A percentile compares a stretch with the other conserved stretches of the same genome.
Evolutionary conservation across 2,329 filamentous ascomycete genomes (phyloP).

Genomic region (Pseudofabraea citricarpa): DNA sequence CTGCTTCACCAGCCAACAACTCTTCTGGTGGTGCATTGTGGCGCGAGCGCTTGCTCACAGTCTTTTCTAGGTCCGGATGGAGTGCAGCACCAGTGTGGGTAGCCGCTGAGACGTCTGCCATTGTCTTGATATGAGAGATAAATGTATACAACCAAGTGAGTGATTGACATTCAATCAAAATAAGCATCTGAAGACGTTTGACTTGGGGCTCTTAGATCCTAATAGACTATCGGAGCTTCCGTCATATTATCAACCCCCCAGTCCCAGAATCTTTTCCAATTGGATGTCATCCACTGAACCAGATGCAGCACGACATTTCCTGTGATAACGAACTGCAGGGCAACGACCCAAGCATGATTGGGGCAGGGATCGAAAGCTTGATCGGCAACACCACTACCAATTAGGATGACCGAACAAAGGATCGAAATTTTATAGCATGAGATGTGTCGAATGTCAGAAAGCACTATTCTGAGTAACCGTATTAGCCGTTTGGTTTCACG

Average conservation of each 20-base stretch:
- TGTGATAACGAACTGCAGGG: conserved; percentile 15
- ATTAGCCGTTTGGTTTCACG: too few relatives aligned
- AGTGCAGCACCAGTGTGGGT: background rate
- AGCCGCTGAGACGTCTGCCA: conserved; percentile 4
- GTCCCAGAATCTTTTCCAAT: background rate
- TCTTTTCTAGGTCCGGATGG: conserved; percentile 19
- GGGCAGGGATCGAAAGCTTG: too few relatives aligned
- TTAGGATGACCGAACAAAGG: too few relatives aligned
- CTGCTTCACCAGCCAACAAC: conserved; percentile 22
- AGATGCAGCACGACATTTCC: conserved; percentile 3
- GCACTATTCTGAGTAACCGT: too few relatives aligned
- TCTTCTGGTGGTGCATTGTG: conserved; percentile 13
- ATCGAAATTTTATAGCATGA: too few relatives aligned
- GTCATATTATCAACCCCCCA: conserved; percentile 7
- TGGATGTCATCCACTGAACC: conserved; percentile 3
- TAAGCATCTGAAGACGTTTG: too few relatives aligned
- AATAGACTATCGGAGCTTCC: conserved; percentile 5
- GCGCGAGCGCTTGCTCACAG: conserved; percentile 11
- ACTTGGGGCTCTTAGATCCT: too few relatives aligned
- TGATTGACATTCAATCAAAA: too few relatives aligned
- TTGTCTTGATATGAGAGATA: background rate
- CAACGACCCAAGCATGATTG: too few relatives aligned
- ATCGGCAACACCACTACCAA: too few relatives aligned
- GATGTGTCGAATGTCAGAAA: too few relatives aligned
- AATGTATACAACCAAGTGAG: too few relatives aligned